A percentile compares a stretch with the other conserved stretches of the same genome.
These are phyloP conservation scores for Perilla frutescens DNA, from an alignment of 257 asterid genomes.

Conservation along the genomic window DNA sequence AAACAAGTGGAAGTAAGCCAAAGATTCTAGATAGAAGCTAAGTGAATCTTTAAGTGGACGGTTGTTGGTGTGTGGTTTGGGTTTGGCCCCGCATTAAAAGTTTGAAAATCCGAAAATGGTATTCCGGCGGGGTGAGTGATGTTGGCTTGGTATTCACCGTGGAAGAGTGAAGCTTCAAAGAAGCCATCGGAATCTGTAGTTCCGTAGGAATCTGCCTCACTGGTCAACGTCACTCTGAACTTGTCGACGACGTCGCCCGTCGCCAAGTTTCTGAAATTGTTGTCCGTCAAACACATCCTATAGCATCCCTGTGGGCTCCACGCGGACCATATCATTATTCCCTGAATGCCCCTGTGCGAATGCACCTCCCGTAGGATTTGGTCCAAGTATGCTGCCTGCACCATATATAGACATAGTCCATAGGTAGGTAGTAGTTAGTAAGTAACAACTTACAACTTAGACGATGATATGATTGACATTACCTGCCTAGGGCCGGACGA, in stretches of 20 bases:
- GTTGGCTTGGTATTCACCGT: slow-evolving; percentile 58
- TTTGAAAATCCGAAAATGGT: not conserved
- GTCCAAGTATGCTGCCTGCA: slow-evolving; percentile 36
- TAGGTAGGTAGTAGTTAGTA: too few species aligned
- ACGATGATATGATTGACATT: too few species aligned
- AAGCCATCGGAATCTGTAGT: slow-evolving; percentile 48
- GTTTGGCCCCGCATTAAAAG: too few species aligned
- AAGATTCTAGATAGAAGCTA: too few species aligned
- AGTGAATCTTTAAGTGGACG: too few species aligned
- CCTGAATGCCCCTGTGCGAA: slow-evolving; percentile 46
- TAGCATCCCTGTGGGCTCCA: slow-evolving; percentile 66
- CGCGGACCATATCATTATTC: slow-evolving; percentile 59
- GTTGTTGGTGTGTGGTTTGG: too few species aligned
- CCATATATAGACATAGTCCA: too few species aligned
- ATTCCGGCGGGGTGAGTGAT: slow-evolving; percentile 42
- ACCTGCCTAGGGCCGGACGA: slow-evolving; percentile 48
- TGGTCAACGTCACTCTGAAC: slow-evolving; percentile 6
- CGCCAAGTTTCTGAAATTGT: slow-evolving; percentile 52
- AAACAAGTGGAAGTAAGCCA: too few species aligned
- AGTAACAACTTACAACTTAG: too few species aligned
- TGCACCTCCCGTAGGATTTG: slow-evolving; percentile 57
- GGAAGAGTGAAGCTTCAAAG: slow-evolving; percentile 47
- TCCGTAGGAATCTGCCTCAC: slow-evolving; percentile 26
- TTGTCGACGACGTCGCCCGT: slow-evolving; percentile 62
- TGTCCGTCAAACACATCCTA: slow-evolving; percentile 67